Percentiles rank a stretch among this genome's conserved stretches.
Evolutionary conservation across 1,284 basidiomycete species (phyloP).

Genomic region (Xerocomus amazonicus): DNA sequence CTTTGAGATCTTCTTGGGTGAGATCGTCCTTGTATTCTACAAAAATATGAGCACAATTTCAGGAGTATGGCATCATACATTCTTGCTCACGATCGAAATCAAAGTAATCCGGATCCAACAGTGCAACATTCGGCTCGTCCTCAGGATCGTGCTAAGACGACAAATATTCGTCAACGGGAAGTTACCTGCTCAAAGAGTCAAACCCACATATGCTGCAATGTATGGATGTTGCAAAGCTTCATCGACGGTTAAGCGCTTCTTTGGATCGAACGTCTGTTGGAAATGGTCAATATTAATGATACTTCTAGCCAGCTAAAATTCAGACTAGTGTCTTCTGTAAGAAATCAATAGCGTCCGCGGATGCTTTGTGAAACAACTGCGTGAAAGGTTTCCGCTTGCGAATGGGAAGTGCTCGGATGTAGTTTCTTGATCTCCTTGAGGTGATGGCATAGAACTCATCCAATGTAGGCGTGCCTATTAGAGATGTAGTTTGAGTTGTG

Average conservation of each 20-base stretch:
- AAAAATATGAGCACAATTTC: constrained; percentile 10
- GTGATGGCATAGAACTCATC: constrained; percentile 90
- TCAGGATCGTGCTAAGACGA: constrained; percentile 70
- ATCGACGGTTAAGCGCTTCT: constrained; percentile 89
- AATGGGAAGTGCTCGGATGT: constrained; percentile 87
- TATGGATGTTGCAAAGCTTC: constrained; percentile 88
- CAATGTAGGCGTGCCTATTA: constrained; percentile 68
- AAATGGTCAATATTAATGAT: neutral
- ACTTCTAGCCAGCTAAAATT: constrained; percentile 7
- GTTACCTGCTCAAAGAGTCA: neutral
- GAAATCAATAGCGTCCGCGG: constrained; percentile 85
- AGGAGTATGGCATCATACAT: neutral
- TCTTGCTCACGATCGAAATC: constrained; percentile 69
- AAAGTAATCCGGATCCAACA: constrained; percentile 80
- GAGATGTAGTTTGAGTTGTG: constrained; percentile 2
- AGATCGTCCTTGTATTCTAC: constrained; percentile 75
- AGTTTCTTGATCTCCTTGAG: constrained; percentile 78
- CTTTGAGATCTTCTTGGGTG: constrained; percentile 71
- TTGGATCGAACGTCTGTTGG: constrained; percentile 81
- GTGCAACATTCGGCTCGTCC: constrained; percentile 75
- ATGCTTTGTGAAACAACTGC: constrained; percentile 84
- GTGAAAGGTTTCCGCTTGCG: constrained; percentile 78
- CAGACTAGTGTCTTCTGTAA: constrained; percentile 82
- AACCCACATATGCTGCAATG: constrained; percentile 75
- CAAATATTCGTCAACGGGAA: constrained; percentile 9